Conservation (phyloP, 2,329 filamentous ascomycete species). For the Pezicula rhizophila region DNA sequence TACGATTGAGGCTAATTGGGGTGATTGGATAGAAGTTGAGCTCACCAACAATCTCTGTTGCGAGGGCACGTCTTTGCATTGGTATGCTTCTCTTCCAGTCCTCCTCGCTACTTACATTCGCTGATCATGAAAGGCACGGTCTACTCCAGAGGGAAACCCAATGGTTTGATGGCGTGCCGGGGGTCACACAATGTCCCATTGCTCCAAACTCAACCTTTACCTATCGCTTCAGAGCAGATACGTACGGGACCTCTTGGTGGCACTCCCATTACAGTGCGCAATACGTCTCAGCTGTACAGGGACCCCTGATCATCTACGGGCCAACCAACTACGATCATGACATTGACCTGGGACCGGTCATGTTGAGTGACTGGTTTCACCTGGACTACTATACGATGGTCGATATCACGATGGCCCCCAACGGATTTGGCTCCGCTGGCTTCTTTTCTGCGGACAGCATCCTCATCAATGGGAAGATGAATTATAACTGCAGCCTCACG, state of each 20-base stretch:
- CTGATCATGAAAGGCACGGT: constrained; percentile 32
- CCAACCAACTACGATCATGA: constrained; percentile 54
- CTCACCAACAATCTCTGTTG: no score
- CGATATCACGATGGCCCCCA: constrained; percentile 3
- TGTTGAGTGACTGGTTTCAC: constrained; percentile 33
- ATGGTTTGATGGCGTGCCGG: constrained; percentile 38
- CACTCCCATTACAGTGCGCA: constrained; percentile 51
- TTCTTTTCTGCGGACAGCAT: constrained; percentile 6
- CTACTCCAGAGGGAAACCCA: constrained; percentile 35
- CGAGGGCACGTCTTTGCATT: no score
- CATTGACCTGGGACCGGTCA: constrained; percentile 52
- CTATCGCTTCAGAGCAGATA: constrained; percentile 22
- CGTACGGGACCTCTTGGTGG: constrained; percentile 50
- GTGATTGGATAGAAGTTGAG: constrained; percentile 38
- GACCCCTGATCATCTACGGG: constrained; percentile 55
- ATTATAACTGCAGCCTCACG: constrained; percentile 21
- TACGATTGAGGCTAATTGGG: constrained; percentile 31
- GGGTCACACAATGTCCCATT: constrained; percentile 60
- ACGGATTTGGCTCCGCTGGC: no score
- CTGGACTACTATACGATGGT: constrained; percentile 40
- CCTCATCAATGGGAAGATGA: constrained; percentile 28
- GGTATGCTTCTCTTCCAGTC: no score
- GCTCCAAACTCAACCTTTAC: constrained; percentile 34
- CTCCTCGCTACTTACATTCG: no score
- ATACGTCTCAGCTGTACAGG: constrained; percentile 50